Percentiles rank a stretch among this genome's conserved stretches.
Conservation (phyloP, 768 basidiomycete species). For the Phylloporus arenicola region DNA sequence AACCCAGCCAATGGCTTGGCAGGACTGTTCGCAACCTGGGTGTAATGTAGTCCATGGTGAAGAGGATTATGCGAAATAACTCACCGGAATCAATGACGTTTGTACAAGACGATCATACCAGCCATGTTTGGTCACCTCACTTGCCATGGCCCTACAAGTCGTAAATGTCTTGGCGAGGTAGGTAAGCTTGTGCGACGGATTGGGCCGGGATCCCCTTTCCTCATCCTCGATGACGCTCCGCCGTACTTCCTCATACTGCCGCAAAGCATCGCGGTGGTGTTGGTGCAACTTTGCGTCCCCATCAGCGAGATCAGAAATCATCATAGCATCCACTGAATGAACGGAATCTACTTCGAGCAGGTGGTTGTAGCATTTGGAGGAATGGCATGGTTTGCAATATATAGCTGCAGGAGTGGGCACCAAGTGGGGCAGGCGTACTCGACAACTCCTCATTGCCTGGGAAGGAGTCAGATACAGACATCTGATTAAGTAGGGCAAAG, state of each 20-base stretch:
- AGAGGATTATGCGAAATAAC: background rate
- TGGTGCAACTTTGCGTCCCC: constrained; percentile 32
- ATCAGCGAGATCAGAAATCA: constrained; percentile 13
- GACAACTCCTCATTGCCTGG: constrained; percentile 20
- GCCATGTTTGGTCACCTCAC: constrained; percentile 38
- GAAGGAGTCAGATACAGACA: background rate
- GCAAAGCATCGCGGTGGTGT: constrained; percentile 21
- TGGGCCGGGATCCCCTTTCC: constrained; percentile 32
- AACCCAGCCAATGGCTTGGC: constrained; percentile 11
- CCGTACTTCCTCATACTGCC: constrained; percentile 11
- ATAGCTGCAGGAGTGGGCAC: constrained; percentile 20
- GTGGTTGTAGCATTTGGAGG: constrained; percentile 34
- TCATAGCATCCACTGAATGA: constrained; percentile 36
- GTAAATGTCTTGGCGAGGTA: constrained; percentile 45
- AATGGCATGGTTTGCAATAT: constrained; percentile 36
- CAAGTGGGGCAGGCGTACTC: constrained; percentile 14
- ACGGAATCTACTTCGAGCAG: constrained; percentile 29
- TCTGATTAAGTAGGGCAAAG: background rate
- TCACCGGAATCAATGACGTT: constrained; percentile 21
- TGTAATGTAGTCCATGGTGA: background rate
- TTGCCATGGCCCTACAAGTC: constrained; percentile 44
- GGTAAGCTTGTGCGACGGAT: constrained; percentile 35
- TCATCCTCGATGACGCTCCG: constrained; percentile 28
- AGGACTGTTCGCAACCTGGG: constrained; percentile 17
- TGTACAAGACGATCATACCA: constrained; percentile 53